Conservation (phyloP, 495 filamentous ascomycete genomes). For the Tuber magnatum region DNA sequence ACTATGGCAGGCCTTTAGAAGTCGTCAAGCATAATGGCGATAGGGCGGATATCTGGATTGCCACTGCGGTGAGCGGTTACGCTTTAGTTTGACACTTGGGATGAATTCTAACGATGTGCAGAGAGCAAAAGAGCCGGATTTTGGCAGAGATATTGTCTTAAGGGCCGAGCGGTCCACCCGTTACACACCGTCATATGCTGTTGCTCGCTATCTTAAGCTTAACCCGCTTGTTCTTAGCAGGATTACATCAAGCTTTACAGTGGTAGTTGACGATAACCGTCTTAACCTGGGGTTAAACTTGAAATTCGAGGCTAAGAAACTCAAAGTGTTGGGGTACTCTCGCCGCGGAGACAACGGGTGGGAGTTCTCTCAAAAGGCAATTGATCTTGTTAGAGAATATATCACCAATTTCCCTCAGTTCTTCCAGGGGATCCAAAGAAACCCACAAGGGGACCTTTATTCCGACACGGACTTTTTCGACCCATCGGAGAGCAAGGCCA, state of each 20-base stretch:
- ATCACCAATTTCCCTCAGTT: constrained; percentile 94
- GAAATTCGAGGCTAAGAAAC: constrained; percentile 90
- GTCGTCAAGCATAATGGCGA: constrained; percentile 66
- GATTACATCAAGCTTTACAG: constrained; percentile 86
- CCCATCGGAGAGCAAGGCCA: constrained; percentile 53
- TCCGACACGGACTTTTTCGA: constrained; percentile 81
- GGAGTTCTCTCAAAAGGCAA: constrained; percentile 86
- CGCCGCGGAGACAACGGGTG: constrained; percentile 75
- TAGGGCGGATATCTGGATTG: constrained; percentile 69
- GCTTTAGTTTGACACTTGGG: background rate
- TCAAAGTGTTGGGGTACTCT: constrained; percentile 94
- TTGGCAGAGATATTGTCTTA: constrained; percentile 63
- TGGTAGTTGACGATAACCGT: constrained; percentile 64
- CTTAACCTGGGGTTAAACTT: constrained; percentile 91
- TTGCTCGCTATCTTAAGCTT: constrained; percentile 71
- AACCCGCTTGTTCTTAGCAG: constrained; percentile 87
- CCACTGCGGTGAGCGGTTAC: constrained; percentile 44
- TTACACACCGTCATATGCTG: constrained; percentile 78
- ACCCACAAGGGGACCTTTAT: constrained; percentile 66
- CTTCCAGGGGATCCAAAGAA: constrained; percentile 72
- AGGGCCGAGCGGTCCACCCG: constrained; percentile 58
- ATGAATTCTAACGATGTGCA: constrained; percentile 13
- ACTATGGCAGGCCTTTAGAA: constrained; percentile 82
- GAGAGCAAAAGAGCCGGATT: constrained; percentile 67
- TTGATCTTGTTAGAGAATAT: constrained; percentile 72